Conservation (phyloP, 176 grass and related monocot genomes). For the Hordeum marinum region DNA sequence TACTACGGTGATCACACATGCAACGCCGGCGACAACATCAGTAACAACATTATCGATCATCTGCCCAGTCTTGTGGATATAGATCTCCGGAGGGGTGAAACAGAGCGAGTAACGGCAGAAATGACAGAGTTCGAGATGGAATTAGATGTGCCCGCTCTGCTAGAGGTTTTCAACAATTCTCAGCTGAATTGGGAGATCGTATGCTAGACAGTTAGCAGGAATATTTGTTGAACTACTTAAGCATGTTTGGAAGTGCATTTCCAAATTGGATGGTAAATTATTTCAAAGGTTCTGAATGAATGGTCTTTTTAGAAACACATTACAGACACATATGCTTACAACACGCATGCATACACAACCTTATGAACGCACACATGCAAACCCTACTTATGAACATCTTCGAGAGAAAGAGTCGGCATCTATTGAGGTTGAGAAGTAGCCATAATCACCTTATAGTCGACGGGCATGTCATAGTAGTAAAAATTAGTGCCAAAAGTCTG, state of each 20-base stretch:
- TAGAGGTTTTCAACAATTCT: slow-evolving; percentile 9
- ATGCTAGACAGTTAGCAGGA: not conserved
- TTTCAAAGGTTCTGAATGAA: not conserved
- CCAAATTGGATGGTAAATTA: not conserved
- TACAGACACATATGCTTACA: too few species aligned
- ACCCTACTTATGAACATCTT: too few species aligned
- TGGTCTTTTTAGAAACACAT: too few species aligned
- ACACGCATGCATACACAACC: too few species aligned
- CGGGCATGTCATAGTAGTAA: too few species aligned
- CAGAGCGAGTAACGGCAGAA: not conserved
- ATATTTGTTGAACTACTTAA: not conserved
- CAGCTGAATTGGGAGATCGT: slow-evolving; percentile 1
- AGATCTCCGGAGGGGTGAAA: too few species aligned
- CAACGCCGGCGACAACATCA: not conserved
- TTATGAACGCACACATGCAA: too few species aligned
- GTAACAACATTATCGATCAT: not conserved
- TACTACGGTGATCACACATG: slow-evolving; percentile 36
- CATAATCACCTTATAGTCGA: too few species aligned
- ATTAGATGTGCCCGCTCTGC: slow-evolving; percentile 4
- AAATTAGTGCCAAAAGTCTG: too few species aligned
- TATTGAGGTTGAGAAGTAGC: too few species aligned
- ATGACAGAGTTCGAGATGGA: not conserved
- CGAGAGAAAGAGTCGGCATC: too few species aligned
- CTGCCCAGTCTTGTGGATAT: not conserved
- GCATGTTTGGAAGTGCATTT: not conserved